phyloP scores from a whole-genome alignment of 108 stramenopile species.

The Cyclotella choctawhatcheeana region DNA sequence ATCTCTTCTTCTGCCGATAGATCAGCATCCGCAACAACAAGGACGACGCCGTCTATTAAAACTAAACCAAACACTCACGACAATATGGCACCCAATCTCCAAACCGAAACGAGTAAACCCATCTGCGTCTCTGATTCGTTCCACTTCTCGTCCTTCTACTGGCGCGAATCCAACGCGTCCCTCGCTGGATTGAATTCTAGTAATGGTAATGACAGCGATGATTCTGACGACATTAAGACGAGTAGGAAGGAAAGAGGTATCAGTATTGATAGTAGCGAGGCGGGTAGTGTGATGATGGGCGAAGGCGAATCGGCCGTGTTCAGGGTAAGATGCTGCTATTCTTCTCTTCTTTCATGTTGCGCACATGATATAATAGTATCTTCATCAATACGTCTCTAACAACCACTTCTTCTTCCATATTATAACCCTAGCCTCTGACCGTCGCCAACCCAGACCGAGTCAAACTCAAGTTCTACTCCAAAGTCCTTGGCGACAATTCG shows the following conservation, averaged over 20 bases:
- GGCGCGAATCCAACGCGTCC: constrained; percentile 8
- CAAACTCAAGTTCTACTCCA: constrained; percentile 47
- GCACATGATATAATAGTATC: too few relatives aligned
- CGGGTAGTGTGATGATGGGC: neutral
- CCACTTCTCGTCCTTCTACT: constrained; percentile 30
- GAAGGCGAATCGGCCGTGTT: too few relatives aligned
- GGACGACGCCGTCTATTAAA: too few relatives aligned
- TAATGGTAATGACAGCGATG: constrained; percentile 2
- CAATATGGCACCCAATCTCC: constrained; percentile 7
- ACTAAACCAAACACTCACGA: neutral
- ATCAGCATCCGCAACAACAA: too few relatives aligned
- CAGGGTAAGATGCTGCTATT: too few relatives aligned
- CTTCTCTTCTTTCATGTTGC: too few relatives aligned
- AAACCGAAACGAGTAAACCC: neutral
- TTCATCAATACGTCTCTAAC: too few relatives aligned
- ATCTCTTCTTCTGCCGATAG: neutral
- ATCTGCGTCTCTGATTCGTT: constrained; percentile 29
- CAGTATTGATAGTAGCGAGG: neutral
- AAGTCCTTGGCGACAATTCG: constrained; percentile 42
- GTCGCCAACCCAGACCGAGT: constrained; percentile 33
- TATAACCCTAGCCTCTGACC: constrained; percentile 15
- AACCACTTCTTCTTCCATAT: too few relatives aligned
- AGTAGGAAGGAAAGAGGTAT: too few relatives aligned
- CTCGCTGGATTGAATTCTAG: neutral
- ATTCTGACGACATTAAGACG: too few relatives aligned